Evolutionary conservation across 768 basidiomycete species (phyloP), one percentile per base, ranked within the genome.

Genomic region (Polyporus arcularius): DNA sequence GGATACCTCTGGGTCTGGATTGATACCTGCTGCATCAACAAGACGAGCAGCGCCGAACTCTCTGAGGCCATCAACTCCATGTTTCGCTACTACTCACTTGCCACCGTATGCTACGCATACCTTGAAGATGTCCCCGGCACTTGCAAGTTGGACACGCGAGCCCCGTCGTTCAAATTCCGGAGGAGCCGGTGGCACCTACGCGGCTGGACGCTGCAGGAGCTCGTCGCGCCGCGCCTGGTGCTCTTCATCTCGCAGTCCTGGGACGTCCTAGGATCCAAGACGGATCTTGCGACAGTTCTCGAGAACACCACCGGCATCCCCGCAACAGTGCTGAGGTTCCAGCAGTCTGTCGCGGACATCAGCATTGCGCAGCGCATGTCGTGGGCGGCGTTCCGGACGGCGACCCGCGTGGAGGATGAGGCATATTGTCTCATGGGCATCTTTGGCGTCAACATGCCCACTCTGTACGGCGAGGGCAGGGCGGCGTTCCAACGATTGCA

Each of bases 1-100:
- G 57, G 57, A 0, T 58, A 38, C 53, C 2, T 4, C 2, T 60
- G 58, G 58, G 39, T 30, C n/a, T 60, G 58, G 58, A 39, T 40
- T 46, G 58, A 58, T 21, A 58, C 57, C 9, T 58, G 57, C 57
- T 58, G 57, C 42, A 58, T 58, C 49, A 47, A 58, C 51, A 58
- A 58, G 51, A 42, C 48, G 16, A 58, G 57, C 57, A 58, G 50
- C 38, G 41, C 42, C 3, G 58, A 60, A 26, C 58, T 60, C 35
- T 35, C 35, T 1, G 58, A 60, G 26, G 58, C 58, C 7, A 58
- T 58, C 50, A 58, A 58, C 51, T 21, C 51, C 16, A 58, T 58
- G 57, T 58, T 53, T 32, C 51, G 43, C 21, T 58, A 38, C 32
- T 58, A 58, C 50, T 4, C 31, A 21, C 31, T 42, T 42, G n/a